Base-by-base conservation (phyloP, 2,329 filamentous ascomycete genomes). In the Ophiostoma quercus region DNA sequence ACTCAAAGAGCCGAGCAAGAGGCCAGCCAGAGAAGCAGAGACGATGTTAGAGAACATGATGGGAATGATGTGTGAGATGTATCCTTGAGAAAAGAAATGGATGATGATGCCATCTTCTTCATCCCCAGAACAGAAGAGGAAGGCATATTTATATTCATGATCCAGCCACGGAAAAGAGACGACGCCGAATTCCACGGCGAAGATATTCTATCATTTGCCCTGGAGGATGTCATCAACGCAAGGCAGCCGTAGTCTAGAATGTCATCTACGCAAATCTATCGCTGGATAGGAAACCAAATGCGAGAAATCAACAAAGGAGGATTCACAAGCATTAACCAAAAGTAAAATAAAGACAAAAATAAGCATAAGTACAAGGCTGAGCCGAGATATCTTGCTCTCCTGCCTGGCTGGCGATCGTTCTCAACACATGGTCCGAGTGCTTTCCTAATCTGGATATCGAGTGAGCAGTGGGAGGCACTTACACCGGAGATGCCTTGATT, bases 71-170 rank as follows among this genome's bases (percentile, higher is more conserved):
- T 57, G 9, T 22, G 11, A 57, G 51, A 3, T 25, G 51, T 47
- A 47, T n/a, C 0, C 8, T 47, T 7, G 19, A 57, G 47, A 25
- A 7, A 25, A 14, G 51, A 29, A 9, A 57, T 5, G n/a, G 11
- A 57, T 6, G 2, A 8, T 57, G 51, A 22, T 54, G n/a, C 9
- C 22, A 47, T 7, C 43, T 47, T 47, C 19, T n/a, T n/a, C 11
- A 47, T 19, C 2, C 43, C 7, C 19, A 19, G 7, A 14, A 16
- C 14, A 7, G 43, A 47, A 25, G 51, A 57, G 9, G 2, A 11
- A 4, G 51, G 51, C 51, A 57, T 57, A 57, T 57, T 57, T 57
- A 57, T 57, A 57, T 12, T 57, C 22, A 25, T 57, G 43, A n/a
- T n/a, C 16, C 5, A 47, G 16, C 43, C 4, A n/a, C 8, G 8